Evolutionary conservation across 495 filamentous ascomycete species (phyloP).

Genomic region (Xylaria longipes): DNA sequence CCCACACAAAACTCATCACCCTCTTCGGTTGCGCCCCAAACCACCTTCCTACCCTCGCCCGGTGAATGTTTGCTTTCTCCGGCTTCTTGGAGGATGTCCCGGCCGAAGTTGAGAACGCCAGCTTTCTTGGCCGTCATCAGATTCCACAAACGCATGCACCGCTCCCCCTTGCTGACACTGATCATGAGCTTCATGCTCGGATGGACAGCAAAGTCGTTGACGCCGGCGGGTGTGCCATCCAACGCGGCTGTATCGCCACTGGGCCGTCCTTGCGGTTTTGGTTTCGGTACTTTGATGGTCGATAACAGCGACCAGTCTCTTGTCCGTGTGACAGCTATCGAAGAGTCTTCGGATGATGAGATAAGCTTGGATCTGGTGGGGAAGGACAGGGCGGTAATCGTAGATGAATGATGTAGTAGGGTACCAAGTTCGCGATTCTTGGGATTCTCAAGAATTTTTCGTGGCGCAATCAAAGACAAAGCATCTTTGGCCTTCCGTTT

Average conservation of each 20-base stretch:
- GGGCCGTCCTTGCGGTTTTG: constrained; percentile 81
- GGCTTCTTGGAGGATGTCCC: constrained; percentile 68
- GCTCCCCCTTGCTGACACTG: constrained; percentile 85
- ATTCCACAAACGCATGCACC: constrained; percentile 94
- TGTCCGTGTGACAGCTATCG: constrained; percentile 81
- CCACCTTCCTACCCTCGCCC: constrained; percentile 84
- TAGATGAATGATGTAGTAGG: constrained; percentile 82
- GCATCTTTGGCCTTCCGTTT: constrained; percentile 50
- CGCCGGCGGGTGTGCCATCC: constrained; percentile 84
- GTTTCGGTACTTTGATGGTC: constrained; percentile 87
- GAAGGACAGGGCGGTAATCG: constrained; percentile 79
- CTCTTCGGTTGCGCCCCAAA: constrained; percentile 72
- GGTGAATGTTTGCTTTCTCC: constrained; percentile 77
- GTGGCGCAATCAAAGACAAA: constrained; percentile 67
- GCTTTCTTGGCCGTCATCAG: constrained; percentile 95
- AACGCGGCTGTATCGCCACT: constrained; percentile 86
- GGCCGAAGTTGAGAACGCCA: constrained; percentile 83
- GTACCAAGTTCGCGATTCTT: constrained; percentile 87
- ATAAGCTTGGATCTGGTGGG: constrained; percentile 88
- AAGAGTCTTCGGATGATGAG: constrained; percentile 82
- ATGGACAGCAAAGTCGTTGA: constrained; percentile 95
- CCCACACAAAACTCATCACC: constrained; percentile 85
- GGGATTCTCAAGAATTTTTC: constrained; percentile 77
- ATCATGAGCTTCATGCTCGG: constrained; percentile 96
- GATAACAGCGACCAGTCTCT: constrained; percentile 90